Evolutionary conservation across 495 filamentous ascomycete genomes (phyloP), one percentile per base, ranked within the genome.

Genomic region (Neurospora tetrasperma): DNA sequence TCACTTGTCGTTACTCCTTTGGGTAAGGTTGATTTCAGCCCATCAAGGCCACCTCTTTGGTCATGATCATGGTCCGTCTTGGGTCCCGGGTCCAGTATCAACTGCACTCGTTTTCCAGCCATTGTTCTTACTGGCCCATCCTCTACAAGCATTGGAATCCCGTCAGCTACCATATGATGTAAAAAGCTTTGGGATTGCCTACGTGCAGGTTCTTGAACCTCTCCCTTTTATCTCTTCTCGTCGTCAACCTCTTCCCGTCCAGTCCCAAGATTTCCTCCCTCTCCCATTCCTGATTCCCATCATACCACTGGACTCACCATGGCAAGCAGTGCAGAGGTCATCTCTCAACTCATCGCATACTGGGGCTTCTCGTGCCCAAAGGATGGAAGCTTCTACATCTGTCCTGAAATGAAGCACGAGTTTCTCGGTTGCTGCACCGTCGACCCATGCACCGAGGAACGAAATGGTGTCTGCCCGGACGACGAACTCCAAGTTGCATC

Each of bases 391-490:
- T 81, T 79, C 70, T 78, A 83, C 70, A 76, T 79, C 27, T 82
- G 82, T 72, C 42, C 69, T 12, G 70, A 75, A 10, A 72, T 44
- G 7, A 66, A 40, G 6, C 48, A 69, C n/a, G 70, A 76, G 39
- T 83, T 83, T 59, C 18, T 83, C 8, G 82, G 82, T 1, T 83
- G 82, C 70, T 82, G 82, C 68, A 77, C 72, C 40, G 73, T 69
- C 69, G 38, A 82, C 31, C 81, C 82, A 4, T 82, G 81, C 70
- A 70, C 70, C 11, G 75, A 75, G 18, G 77, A 75, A 8, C 71
- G 74, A 4, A 74, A 18, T 35, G 54, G 80, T 7, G 35, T 42
- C 16, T 83, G 81, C 35, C 78, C 77, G 10, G 54, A 44, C 4
- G 71, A 66, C 16, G 16, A 73, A 5, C 75, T 83, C 18, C 73